Evolutionary conservation across 768 basidiomycete species (phyloP).

Genomic region (Boletus edulis): DNA sequence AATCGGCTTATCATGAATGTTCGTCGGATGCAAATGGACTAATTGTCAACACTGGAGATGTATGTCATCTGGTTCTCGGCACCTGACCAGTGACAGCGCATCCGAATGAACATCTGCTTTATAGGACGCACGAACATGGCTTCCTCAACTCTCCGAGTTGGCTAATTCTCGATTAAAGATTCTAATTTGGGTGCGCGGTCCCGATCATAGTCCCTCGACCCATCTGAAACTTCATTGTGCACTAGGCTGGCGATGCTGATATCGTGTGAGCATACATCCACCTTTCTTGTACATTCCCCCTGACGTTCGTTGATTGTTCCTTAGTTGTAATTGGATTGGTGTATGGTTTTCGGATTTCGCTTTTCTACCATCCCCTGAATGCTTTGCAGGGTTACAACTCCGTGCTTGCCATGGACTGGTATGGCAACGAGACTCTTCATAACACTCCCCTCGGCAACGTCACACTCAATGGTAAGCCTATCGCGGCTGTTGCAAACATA

Average conservation of each 20-base stretch:
- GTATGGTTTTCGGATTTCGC: slow-evolving; percentile 29
- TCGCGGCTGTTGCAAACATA: slow-evolving; percentile 62
- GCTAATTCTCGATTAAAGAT: slow-evolving; percentile 37
- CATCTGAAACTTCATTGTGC: not conserved
- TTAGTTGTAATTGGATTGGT: slow-evolving; percentile 24
- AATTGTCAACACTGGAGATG: slow-evolving; percentile 56
- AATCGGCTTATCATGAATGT: slow-evolving; percentile 40
- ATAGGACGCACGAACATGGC: slow-evolving; percentile 35
- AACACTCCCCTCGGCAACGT: slow-evolving; percentile 49
- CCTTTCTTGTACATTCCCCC: not conserved
- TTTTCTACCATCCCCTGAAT: not conserved
- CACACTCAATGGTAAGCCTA: slow-evolving; percentile 48
- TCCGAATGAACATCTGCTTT: not conserved
- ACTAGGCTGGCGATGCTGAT: slow-evolving; percentile 29
- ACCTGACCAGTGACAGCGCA: no score
- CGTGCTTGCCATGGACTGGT: slow-evolving; percentile 47
- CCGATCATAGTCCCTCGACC: not conserved
- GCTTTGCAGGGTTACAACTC: slow-evolving; percentile 31
- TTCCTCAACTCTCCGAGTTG: slow-evolving; percentile 36
- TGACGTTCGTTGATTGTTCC: slow-evolving; percentile 3
- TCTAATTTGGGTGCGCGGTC: slow-evolving; percentile 38
- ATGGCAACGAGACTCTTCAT: slow-evolving; percentile 39
- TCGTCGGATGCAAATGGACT: slow-evolving; percentile 3
- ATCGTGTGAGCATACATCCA: slow-evolving; percentile 17
- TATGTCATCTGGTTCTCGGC: slow-evolving; percentile 24